Base-by-base conservation (phyloP, 495 filamentous ascomycete genomes). In the Penicillium desertorum region DNA sequence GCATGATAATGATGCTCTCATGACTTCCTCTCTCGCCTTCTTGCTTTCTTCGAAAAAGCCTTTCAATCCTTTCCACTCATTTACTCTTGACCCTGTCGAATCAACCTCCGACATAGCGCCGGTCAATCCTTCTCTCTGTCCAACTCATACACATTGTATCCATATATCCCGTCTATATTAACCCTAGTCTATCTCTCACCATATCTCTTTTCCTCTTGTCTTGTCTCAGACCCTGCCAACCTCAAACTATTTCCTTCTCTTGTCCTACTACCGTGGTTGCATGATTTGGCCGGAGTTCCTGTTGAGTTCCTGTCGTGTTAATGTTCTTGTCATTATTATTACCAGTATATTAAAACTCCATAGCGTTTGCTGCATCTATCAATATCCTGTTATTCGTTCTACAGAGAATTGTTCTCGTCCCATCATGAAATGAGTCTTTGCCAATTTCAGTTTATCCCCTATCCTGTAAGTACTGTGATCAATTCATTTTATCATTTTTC, bases 1-100 rank as follows among this genome's bases (percentile, higher is more conserved):
- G 44, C 54, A 65, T 58, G 62, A 67, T 65, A 59, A 67, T 51
- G 62, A 67, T 60, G 27, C 50, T 56, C 57, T 60, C 60, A 67
- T 55, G 65, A 67, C 57, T 55, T 41, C 41, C 16, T 22, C 50
- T 17, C 46, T 46, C 14, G 41, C 36, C 3, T n/a, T 56, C 46
- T 62, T 32, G 42, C 45, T 27, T 25, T 48, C 29, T 14, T 41
- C 30, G 12, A 39, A 65, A 64, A 65, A 62, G 61, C 54, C 44
- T 27, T 20, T 19, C 53, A 43, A 27, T 34, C 45, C 27, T 32
- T 54, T 50, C 23, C 36, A 27, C 23, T 48, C 48, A 41, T 50
- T 30, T 49, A 45, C 56, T 16, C 14, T 54, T 47, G 16, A 6
- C 14, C 16, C 6, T 37, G 23, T 51, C 34, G 48, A 30, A 30